Evolutionary conservation across 139 green algal genomes (phyloP), one percentile per base, ranked within the genome.

Genomic region (Picochlorum sp.): DNA sequence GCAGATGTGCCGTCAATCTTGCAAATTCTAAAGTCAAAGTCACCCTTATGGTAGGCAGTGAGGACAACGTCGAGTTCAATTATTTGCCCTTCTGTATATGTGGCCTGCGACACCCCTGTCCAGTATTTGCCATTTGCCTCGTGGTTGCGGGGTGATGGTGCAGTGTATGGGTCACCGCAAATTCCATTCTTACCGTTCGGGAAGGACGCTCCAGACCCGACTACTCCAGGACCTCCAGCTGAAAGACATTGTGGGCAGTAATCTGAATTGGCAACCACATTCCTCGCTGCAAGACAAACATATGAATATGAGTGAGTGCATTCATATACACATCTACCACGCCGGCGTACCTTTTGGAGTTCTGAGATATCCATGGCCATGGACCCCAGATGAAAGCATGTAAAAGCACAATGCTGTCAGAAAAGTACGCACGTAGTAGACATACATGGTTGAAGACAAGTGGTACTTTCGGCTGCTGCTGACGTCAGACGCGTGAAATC

Each of bases 11-110:
- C 62, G 8, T 20, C 6, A 21, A 70, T 57, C 1, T 47, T 30
- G 69, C 72, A 79, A 46, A 79, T 50, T 14, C 65, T 49, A 32
- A 82, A 68, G 13, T 28, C 28, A 9, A 82, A 71, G n/a, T 63
- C 58, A 20, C 75, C 75, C 58, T 68, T 78, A 64, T 82, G 75
- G 68, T 73, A 66, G 7, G 75, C 72, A 11, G 61, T 79, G 41
- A 82, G 30, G 6, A 65, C n/a, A 4, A 73, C 21, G 1, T 67
- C 50, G 4, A 82, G 13, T 50, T 77, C 54, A 4, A 72, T 30
- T 1, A 61, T 61, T n/a, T 67, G 46, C 10, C 74, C 74, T 32
- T 69, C 51, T 2, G 20, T 57, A 52, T 67, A 74, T 0, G 32
- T 65, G 23, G 24, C 64, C 34, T 41, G 34, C 6, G 34, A 41